Evolutionary conservation across 441 rosid genomes (phyloP), one percentile per base, ranked within the genome.

Genomic region (Melastoma candidum): DNA sequence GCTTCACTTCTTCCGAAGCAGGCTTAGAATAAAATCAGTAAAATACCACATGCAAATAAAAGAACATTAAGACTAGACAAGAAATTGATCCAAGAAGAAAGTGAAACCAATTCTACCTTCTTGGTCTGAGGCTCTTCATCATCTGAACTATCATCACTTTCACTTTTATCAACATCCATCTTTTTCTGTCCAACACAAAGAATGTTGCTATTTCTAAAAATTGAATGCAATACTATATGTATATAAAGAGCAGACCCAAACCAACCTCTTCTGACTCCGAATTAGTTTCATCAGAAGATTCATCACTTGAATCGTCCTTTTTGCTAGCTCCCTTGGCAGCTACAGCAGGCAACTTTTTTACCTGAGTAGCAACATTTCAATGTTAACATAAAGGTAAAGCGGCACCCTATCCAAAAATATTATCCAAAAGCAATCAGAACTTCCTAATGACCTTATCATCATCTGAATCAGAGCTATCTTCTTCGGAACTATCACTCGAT

Each of bases 71-170:
- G 14, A 12, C 22, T 27, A 44, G 9, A 36, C 13, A 13, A 12
- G 22, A 27, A 8, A 52, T 41, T 0, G 3, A 50, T 17, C 56
- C n/a, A 51, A 52, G n/a, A 22, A 25, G 45, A 3, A 12, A n/a
- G 10, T 12, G 54, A 5, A 22, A 44, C 54, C 22, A 39, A 0
- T 41, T 8, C 26, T 22, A 10, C 26, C 24, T 41, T 27, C 72
- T 69, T 62, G 9, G 3, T 48, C 81, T 71, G 44, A 68, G 57
- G 44, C 54, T 74, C 76, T 44, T 74, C 82, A 36, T 66, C 74
- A 32, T 74, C 82, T 45, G 72, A 64, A 49, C 74, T 63, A 9
- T 71, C 79, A 26, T 73, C 73, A 46, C 69, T 76, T 8, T 79
- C 82, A 54, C 70, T 80, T 14, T 69, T 48, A 10, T 71, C 71